Conservation (phyloP, 768 basidiomycete genomes). For the Paxillus rubicundulus region DNA sequence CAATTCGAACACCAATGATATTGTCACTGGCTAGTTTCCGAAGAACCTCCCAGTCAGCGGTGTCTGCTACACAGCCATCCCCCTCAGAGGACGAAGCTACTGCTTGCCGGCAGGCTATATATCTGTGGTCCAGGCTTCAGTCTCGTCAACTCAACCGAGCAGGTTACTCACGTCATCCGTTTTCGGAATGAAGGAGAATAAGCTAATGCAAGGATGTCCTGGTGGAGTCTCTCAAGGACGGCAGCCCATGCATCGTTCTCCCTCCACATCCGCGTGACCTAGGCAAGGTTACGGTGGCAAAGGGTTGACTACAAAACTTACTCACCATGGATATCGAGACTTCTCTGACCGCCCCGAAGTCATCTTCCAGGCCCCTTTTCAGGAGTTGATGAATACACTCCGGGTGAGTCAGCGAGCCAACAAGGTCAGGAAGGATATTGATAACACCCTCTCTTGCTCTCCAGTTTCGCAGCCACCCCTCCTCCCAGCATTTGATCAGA, state of each 20-base stretch:
- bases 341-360: conserved; percentile 83
- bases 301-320: conserved; percentile 6
- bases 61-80: conserved; percentile 40
- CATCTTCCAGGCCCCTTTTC: conserved; percentile 64
- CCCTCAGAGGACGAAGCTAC: conserved; percentile 40
- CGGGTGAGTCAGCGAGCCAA: conserved; percentile 41
- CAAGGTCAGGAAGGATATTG: conserved; percentile 51
- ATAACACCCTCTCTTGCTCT: conserved; percentile 74
- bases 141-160: conserved; percentile 10
- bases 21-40: conserved; percentile 56
- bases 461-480: conserved; percentile 67
- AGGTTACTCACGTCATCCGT: conserved; percentile 65
- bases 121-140: conserved; percentile 43
- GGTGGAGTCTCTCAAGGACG: conserved; percentile 37
- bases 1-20: conserved; percentile 84
- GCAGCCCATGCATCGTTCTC: conserved; percentile 36
- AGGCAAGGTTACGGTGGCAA: conserved; percentile 15
- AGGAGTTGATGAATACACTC: conserved; percentile 55
- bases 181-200: conserved; percentile 50
- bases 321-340: conserved; percentile 66
- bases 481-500: conserved; percentile 55
- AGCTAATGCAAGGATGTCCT: conserved; percentile 45
- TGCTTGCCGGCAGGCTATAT: conserved; percentile 69
- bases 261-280: conserved; percentile 51
- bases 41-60: conserved; percentile 49